phyloP scores from a whole-genome alignment of 176 grass and related monocot species.

The Poa annua region DNA sequence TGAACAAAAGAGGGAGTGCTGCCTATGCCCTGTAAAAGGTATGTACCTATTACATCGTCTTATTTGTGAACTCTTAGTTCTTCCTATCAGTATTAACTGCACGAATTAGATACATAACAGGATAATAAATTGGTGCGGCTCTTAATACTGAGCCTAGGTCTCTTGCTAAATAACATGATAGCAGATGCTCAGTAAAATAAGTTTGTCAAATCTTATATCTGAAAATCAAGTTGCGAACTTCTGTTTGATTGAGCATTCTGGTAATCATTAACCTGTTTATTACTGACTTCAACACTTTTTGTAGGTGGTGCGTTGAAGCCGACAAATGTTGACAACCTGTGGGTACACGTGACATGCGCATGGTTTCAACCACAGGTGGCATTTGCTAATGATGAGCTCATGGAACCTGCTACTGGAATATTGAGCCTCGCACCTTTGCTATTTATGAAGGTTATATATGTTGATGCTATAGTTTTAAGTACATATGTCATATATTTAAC shows the following conservation, averaged over 20 bases:
- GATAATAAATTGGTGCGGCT: neutral
- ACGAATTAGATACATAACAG: neutral
- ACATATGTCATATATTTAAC: constrained; percentile 17
- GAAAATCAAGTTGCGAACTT: constrained; percentile 14
- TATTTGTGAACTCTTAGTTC: constrained; percentile 37
- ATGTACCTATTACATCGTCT: constrained; percentile 22
- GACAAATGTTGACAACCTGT: constrained; percentile 80
- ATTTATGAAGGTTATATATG: constrained; percentile 87
- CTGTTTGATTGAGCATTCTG: constrained; percentile 29
- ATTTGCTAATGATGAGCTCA: constrained; percentile 93
- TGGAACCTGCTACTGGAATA: constrained; percentile 98
- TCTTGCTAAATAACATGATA: constrained; percentile 23
- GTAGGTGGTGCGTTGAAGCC: constrained; percentile 95
- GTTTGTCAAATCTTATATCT: constrained; percentile 27
- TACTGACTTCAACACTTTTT: constrained; percentile 37
- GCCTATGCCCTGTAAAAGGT: constrained; percentile 98
- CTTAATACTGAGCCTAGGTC: constrained; percentile 6
- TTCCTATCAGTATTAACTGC: constrained; percentile 5
- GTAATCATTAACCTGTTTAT: constrained; percentile 40
- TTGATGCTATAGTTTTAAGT: constrained; percentile 25
- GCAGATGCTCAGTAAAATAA: constrained; percentile 4
- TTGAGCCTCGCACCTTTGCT: constrained; percentile 74
- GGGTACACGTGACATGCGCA: constrained; percentile 96
- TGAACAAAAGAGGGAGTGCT: constrained; percentile 81
- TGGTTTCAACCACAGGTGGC: constrained; percentile 99